A percentile compares a stretch with the other conserved stretches of the same genome.
phyloP scores from a whole-genome alignment of 1,139 yeast genomes.

The Pichia sp. region DNA sequence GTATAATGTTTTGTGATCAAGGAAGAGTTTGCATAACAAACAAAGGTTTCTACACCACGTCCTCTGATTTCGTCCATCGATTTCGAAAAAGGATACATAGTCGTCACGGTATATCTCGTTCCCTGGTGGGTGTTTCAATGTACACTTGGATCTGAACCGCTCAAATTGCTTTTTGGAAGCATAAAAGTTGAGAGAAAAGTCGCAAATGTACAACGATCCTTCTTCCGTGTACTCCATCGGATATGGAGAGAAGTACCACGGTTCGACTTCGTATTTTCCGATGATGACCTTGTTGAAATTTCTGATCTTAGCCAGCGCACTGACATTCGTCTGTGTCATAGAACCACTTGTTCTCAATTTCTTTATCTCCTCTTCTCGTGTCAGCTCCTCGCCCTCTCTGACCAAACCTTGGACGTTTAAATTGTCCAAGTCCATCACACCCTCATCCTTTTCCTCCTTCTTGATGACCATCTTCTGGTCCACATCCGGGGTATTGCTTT shows the following conservation, averaged over 20 bases:
- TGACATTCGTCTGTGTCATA: constrained; percentile 75
- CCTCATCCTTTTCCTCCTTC: constrained; percentile 36
- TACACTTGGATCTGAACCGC: constrained; percentile 80
- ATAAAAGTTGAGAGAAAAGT: constrained; percentile 82
- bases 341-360: constrained; percentile 91
- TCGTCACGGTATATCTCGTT: constrained; percentile 93
- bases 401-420: constrained; percentile 78
- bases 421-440: constrained; percentile 81
- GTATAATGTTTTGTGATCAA: constrained; percentile 92
- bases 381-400: constrained; percentile 63
- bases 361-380: constrained; percentile 88
- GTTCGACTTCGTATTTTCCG: constrained; percentile 91
- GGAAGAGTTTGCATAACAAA: constrained; percentile 75
- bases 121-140: constrained; percentile 94
- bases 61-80: constrained; percentile 92
- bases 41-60: constrained; percentile 97
- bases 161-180: constrained; percentile 90
- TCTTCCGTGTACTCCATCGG: constrained; percentile 92
- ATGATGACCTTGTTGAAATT: constrained; percentile 72
- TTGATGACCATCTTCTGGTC: constrained; percentile 12
- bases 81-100: constrained; percentile 81
- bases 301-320: constrained; percentile 87
- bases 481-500: constrained; percentile 12
- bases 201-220: constrained; percentile 85
- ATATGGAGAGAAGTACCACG: constrained; percentile 98